Conservation (phyloP, 257 asterid species). For the Salvia hispanica region DNA sequence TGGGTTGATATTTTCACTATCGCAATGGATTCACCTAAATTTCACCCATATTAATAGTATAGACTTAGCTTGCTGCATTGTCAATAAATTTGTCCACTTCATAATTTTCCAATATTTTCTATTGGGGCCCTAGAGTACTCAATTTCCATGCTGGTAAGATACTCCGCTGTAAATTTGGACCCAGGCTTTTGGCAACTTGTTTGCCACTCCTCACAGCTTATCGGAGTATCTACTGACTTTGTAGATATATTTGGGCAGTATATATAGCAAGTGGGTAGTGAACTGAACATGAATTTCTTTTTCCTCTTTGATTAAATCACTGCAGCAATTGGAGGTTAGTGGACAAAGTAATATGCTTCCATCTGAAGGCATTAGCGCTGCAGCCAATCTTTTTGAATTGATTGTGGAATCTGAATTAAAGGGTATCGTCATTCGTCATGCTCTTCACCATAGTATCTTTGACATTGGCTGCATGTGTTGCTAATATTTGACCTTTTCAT, state of each 20-base stretch:
- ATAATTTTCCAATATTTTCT: neutral
- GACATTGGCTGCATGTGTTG: constrained; percentile 26
- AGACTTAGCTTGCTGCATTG: neutral
- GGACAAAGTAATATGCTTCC: constrained; percentile 59
- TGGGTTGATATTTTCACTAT: neutral
- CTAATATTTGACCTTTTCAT: constrained; percentile 35
- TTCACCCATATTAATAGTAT: neutral
- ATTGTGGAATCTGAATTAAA: constrained; percentile 81
- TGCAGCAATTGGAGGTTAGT: constrained; percentile 66
- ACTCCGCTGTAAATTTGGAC: neutral
- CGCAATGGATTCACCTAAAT: neutral
- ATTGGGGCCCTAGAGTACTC: neutral
- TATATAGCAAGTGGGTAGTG: constrained; percentile 10
- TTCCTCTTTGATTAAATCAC: constrained; percentile 36
- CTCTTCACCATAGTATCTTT: constrained; percentile 8
- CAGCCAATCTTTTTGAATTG: constrained; percentile 77
- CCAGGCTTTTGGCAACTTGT: neutral
- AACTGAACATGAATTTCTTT: constrained; percentile 25
- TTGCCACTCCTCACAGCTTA: constrained; percentile 2
- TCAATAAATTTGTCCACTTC: neutral
- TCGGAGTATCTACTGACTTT: neutral
- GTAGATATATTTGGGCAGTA: constrained; percentile 22
- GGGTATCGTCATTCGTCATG: constrained; percentile 49
- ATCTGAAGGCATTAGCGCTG: constrained; percentile 78
- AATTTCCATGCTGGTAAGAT: neutral